Base-by-base conservation (phyloP, 2,329 filamentous ascomycete species). In the Cordyceps militaris region DNA sequence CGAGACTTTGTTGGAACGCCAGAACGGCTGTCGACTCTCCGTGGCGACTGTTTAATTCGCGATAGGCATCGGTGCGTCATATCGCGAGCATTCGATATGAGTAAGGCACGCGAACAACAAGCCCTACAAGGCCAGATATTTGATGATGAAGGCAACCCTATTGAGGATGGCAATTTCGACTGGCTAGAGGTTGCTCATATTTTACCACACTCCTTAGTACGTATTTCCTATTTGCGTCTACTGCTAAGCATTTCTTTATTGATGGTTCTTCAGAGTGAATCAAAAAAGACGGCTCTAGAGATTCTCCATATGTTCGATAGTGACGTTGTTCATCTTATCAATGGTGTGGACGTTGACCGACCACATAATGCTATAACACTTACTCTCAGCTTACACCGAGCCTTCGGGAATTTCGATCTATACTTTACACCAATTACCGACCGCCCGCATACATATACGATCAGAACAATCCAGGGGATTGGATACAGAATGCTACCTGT, bases 231-330 rank as follows among this genome's bases (percentile, higher is more conserved):
- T 26, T 53, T 42, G 14, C 26, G 48, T 53, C 44, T 13, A 52
- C 34, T 47, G 16, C 47, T 58, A 8, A 42, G n/a, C n/a, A 21
- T 42, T 42, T 42, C 38, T 42, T 23, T 26, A 44, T 16, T 21
- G 19, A 58, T 30, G 26, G 11, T 13, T 50, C 32, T 3, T 21
- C 42, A 66, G 63, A 49, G 61, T 40, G 21, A 52, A 34, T 66
- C 65, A n/a, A 70, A 70, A 60, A 58, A 69, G 64, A 65, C 67
- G 0, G 69, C 70, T 7, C 63, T 76, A 9, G 62, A 64, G 19
- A 69, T 76, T 40, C 67, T 75, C 2, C 72, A 75, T 26, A 76
- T 76, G 71, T 74, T 77, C 58, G 71, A 75, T 57, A 62, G 50
- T 32, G 69, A 67, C 26, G 64, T 70, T 40, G 64, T 64, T 10